Percentiles rank a stretch among this genome's conserved stretches.
These are phyloP conservation scores for Aspergillus aculeatus DNA, from an alignment of 2,329 filamentous ascomycete species.

Conservation along the genomic window DNA sequence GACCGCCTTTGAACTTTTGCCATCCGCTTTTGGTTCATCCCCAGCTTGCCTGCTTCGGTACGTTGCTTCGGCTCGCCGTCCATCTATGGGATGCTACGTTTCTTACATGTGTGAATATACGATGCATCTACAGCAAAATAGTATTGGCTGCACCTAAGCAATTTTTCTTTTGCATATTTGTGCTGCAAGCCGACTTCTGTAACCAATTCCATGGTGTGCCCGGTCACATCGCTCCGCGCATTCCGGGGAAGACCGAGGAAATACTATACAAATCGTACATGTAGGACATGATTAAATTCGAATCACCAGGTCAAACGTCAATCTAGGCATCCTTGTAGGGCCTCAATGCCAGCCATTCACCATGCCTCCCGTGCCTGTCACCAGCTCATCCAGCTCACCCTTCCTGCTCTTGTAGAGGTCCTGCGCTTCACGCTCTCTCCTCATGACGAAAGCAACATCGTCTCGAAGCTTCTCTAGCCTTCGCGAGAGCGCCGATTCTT, in stretches of 20 bases:
- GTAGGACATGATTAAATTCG: slow-evolving; percentile 14
- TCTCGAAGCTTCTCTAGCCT: slow-evolving; percentile 73
- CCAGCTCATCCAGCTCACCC: slow-evolving; percentile 71
- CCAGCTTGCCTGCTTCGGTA: not conserved
- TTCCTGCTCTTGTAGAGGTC: slow-evolving; percentile 74
- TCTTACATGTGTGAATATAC: not conserved
- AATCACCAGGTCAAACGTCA: not conserved
- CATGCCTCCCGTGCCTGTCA: slow-evolving; percentile 29
- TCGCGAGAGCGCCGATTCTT: slow-evolving; percentile 71
- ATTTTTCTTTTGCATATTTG: not conserved
- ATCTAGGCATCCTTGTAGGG: slow-evolving; percentile 2
- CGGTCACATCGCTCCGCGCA: not conserved
- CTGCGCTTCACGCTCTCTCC: slow-evolving; percentile 85
- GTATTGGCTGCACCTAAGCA: not conserved
- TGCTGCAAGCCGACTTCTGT: not conserved
- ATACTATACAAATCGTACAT: not conserved
- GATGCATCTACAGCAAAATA: not conserved
- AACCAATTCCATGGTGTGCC: not conserved
- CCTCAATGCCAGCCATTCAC: slow-evolving; percentile 43
- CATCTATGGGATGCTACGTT: not conserved
- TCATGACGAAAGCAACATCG: slow-evolving; percentile 78
- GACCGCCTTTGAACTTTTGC: slow-evolving; percentile 21
- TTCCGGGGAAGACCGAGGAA: not conserved
- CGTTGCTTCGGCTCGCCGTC: not conserved
- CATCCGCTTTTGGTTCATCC: slow-evolving; percentile 18